Evolutionary conservation across 176 grass and related monocot genomes (phyloP).

Genomic region (Themeda triandra): DNA sequence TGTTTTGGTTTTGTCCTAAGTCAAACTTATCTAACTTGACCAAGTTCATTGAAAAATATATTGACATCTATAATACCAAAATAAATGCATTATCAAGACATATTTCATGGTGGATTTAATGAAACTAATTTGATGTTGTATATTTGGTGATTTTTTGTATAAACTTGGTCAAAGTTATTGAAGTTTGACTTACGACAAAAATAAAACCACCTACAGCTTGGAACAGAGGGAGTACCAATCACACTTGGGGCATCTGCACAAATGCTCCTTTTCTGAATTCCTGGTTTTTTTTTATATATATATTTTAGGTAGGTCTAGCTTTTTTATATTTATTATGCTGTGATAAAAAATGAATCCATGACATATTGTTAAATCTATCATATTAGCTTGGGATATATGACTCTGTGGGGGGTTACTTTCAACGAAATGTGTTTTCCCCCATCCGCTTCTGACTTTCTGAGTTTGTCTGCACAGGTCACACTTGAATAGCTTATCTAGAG

Average conservation of each 20-base stretch:
- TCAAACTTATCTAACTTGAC: not conserved
- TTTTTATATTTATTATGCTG: not conserved
- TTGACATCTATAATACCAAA: not conserved
- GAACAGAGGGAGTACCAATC: not conserved
- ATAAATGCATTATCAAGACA: not conserved
- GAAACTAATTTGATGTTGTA: not conserved
- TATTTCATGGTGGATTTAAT: not conserved
- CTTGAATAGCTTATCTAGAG: not conserved
- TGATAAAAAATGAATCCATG: constrained; percentile 2
- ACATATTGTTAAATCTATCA: not conserved
- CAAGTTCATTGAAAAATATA: not conserved
- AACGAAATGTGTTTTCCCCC: not conserved
- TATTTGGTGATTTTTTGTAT: not conserved
- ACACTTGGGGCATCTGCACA: constrained; percentile 4
- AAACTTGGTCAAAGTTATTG: not conserved
- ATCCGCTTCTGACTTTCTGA: not conserved
- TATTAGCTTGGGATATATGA: not conserved
- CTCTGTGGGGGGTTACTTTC: not conserved
- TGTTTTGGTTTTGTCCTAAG: not conserved
- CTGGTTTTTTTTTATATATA: not conserved
- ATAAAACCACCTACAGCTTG: not conserved
- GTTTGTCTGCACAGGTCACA: not conserved
- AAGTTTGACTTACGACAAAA: not conserved
- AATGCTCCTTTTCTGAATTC: not conserved
- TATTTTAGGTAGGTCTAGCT: not conserved